phyloP scores from a whole-genome alignment of 176 grass and related monocot species.

The Oryza meyeriana region DNA sequence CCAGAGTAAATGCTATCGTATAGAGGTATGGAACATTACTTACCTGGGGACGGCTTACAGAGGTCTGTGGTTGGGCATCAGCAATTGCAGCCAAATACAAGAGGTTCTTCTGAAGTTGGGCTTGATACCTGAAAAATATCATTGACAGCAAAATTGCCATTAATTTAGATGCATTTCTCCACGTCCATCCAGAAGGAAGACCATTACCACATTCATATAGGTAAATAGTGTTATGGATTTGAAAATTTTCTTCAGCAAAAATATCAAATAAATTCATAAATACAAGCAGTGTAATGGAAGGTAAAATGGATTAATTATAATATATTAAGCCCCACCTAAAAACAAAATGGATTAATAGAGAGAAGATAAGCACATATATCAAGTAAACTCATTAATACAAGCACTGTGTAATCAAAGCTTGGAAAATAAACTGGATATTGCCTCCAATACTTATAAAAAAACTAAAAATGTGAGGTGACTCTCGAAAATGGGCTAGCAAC shows the following conservation, averaged over 20 bases:
- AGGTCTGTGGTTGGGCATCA: slow-evolving; percentile 74
- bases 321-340: neutral
- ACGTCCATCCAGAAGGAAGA: neutral
- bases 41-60: slow-evolving; percentile 79
- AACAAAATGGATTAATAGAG: neutral
- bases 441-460: neutral
- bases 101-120: slow-evolving; percentile 97
- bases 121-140: slow-evolving; percentile 77
- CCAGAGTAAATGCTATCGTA: neutral
- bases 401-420: neutral
- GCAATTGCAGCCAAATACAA: slow-evolving; percentile 90
- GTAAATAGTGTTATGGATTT: neutral
- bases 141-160: neutral
- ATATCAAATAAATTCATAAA: neutral
- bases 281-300: neutral
- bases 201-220: slow-evolving; percentile 8
- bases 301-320: neutral
- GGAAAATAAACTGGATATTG: neutral
- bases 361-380: neutral
- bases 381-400: neutral
- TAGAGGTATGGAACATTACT: slow-evolving; percentile 11
- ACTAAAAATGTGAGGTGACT: neutral
- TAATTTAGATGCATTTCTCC: neutral
- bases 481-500: neutral
- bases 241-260: neutral